Percentiles rank a stretch among this genome's conserved stretches.
Conservation (phyloP, 345 rosid genomes). For the Eucalyptus pauciflora region DNA sequence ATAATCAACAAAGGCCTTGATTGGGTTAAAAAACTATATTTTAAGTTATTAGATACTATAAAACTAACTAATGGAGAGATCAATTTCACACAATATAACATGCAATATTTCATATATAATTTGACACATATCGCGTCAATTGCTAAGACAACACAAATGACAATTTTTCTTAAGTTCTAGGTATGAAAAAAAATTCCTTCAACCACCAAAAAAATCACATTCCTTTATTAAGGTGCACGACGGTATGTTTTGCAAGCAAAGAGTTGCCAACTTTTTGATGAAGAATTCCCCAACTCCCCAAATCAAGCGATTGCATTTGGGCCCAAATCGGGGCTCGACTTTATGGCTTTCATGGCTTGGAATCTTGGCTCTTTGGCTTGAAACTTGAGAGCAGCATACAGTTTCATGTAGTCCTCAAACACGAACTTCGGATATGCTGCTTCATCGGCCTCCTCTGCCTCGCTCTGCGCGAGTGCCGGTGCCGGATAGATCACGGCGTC, state of each 20-base stretch:
- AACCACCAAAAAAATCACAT: neutral
- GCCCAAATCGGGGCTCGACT: slow-evolving; percentile 2
- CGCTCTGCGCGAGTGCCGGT: slow-evolving; percentile 48
- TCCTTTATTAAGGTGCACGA: neutral
- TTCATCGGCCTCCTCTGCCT: slow-evolving; percentile 13
- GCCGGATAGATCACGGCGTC: slow-evolving; percentile 84
- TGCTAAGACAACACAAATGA: neutral
- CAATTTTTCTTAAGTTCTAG: neutral
- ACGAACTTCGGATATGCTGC: slow-evolving; percentile 63
- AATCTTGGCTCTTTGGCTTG: slow-evolving; percentile 92
- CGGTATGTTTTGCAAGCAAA: neutral
- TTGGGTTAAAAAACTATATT: no score
- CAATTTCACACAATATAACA: neutral
- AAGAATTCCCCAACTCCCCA: neutral
- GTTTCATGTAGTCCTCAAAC: slow-evolving; percentile 92
- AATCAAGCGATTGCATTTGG: slow-evolving; percentile 18
- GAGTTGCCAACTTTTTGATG: neutral
- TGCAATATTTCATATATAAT: neutral
- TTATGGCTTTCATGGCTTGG: slow-evolving; percentile 72
- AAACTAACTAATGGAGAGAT: neutral
- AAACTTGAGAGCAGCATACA: slow-evolving; percentile 64
- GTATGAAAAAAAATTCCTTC: neutral
- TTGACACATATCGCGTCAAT: neutral
- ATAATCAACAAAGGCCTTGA: no score
- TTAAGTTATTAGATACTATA: neutral